Evolutionary conservation across 2,329 filamentous ascomycete genomes (phyloP), one percentile per base, ranked within the genome.

Genomic region (Lecanosticta acicola): DNA sequence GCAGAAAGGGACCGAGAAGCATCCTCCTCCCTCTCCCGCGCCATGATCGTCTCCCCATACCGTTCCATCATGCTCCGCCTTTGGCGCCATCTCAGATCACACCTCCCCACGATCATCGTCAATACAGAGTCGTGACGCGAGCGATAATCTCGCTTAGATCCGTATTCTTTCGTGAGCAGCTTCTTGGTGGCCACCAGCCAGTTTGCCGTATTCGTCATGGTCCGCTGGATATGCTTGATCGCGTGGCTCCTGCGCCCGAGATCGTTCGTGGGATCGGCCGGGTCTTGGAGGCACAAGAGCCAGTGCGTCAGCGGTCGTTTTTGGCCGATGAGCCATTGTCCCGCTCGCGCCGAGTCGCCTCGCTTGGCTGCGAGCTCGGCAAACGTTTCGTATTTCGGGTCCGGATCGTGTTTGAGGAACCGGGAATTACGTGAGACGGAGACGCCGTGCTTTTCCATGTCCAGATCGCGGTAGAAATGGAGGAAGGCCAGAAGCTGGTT

Each of bases 231-330:
- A 46, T 80, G 72, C 47, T 70, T 70, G 49, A 77, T 75, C 11
- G 68, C 68, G 43, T 69, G 64, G 36, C 65, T 69, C 43, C 70
- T 70, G 35, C 66, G 63, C 26, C 79, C 79, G 1, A 82, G 67
- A 56, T 83, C 76, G 58, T 80, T 80, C 56, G 69, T 68, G 16
- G 71, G 68, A 56, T 81, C 71, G 5, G 76, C 75, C 0, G 80
- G 80, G 54, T 83, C 79, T 60, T 80, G 78, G 11, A 83, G 65
- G 48, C 68, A 76, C 40, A 82, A 66, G 40, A 76, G 63, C 44
- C 68, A 66, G 10, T 53, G 66, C 51, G 60, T 68, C 55, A 32
- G 55, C 57, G 47, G 56, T 50, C 48, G 66, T 17, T 58, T 53
- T 26, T 58, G 63, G 10, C 65, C 60, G 18, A 72, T 68, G 13